These are phyloP conservation scores for Rutstroemia sp. DNA, from an alignment of 2,329 filamentous ascomycete genomes.

Conservation along the genomic window DNA sequence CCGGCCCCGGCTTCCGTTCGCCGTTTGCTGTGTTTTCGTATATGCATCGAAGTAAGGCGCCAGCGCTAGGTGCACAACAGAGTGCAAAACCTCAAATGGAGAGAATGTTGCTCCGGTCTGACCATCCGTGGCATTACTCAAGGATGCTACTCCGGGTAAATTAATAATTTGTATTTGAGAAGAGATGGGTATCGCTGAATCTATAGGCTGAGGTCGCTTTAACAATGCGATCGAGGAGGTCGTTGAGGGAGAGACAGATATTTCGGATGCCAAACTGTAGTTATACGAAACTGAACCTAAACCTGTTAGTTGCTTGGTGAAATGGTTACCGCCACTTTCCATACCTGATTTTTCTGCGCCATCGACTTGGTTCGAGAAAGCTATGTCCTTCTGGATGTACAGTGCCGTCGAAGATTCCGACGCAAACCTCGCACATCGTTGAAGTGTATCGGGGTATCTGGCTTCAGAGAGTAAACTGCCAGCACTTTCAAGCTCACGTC, in stretches of 20 bases:
- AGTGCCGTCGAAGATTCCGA: constrained; percentile 73
- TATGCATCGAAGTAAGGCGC: constrained; percentile 97
- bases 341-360: constrained; percentile 32
- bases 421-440: constrained; percentile 83
- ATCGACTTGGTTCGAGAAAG: constrained; percentile 32
- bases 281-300: constrained; percentile 50
- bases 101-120: constrained; percentile 69
- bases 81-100: constrained; percentile 87
- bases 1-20: constrained; percentile 59
- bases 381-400: constrained; percentile 81
- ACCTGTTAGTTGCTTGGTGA: constrained; percentile 25
- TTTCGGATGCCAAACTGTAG: constrained; percentile 76
- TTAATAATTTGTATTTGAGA: constrained; percentile 91
- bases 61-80: constrained; percentile 82
- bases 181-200: constrained; percentile 72
- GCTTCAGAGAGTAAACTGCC: constrained; percentile 76
- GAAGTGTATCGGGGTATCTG: constrained; percentile 69
- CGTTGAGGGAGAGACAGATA: constrained; percentile 72
- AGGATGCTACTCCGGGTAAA: constrained; percentile 69
- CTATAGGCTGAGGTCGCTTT: constrained; percentile 83
- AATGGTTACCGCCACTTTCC: constrained; percentile 10
- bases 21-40: constrained; percentile 70
- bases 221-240: constrained; percentile 80
- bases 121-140: constrained; percentile 53
- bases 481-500: constrained; percentile 69